These are phyloP conservation scores for Pseudoneurospora amorphoporcata DNA, from an alignment of 495 filamentous ascomycete species.

Conservation along the genomic window DNA sequence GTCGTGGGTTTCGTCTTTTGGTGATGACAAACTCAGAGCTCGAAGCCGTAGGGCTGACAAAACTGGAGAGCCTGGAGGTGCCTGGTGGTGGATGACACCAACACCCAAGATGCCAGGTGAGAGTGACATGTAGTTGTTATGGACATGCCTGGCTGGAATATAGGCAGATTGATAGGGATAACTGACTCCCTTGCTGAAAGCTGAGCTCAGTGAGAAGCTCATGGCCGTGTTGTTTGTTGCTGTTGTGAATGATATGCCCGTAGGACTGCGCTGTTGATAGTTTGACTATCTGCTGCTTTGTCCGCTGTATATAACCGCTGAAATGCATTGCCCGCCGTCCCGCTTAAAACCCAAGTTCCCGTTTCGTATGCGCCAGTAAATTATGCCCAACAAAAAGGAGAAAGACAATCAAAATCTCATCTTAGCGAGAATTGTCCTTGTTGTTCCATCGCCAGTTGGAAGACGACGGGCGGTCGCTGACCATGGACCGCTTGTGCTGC, in stretches of 20 bases:
- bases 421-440: background rate
- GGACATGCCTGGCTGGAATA: background rate
- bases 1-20: background rate
- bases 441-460: constrained; percentile 1
- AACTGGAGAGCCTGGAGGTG: background rate
- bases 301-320: background rate
- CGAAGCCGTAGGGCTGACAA: background rate
- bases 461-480: constrained; percentile 28
- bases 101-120: background rate
- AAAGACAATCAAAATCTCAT: background rate
- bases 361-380: background rate
- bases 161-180: background rate
- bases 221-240: background rate
- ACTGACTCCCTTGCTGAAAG: background rate
- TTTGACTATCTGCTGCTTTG: background rate
- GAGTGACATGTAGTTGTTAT: background rate
- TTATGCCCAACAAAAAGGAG: background rate
- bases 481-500: constrained; percentile 29
- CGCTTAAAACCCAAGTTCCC: background rate
- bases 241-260: background rate
- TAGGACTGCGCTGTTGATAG: background rate
- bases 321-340: background rate
- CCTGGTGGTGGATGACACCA: background rate
- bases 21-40: background rate
- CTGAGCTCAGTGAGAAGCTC: background rate